phyloP scores from a whole-genome alignment of 106 monocot genomes.

The Posidonia australis region DNA sequence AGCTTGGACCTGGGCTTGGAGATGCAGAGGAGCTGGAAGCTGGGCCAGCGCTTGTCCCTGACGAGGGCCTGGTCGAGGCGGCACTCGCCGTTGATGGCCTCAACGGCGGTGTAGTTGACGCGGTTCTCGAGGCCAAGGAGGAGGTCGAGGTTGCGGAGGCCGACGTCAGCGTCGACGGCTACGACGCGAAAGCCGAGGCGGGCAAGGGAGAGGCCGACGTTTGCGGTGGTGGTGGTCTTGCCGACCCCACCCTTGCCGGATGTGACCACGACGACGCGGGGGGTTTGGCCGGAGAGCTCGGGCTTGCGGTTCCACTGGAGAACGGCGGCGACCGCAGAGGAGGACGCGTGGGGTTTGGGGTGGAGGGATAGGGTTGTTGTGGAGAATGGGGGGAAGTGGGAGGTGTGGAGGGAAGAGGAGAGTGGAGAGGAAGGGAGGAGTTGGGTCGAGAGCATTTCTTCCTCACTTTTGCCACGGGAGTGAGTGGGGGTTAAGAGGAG shows the following conservation, averaged over 20 bases:
- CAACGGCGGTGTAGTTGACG: constrained; percentile 61
- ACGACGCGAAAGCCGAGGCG: constrained; percentile 67
- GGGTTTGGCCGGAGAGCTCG: constrained; percentile 55
- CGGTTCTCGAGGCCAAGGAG: constrained; percentile 92
- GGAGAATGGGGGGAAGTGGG: constrained; percentile 2
- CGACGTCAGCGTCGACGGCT: constrained; percentile 75
- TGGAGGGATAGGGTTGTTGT: neutral
- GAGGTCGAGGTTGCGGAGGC: constrained; percentile 93
- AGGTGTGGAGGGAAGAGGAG: constrained; percentile 5
- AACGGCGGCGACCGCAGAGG: constrained; percentile 1
- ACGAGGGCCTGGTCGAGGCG: constrained; percentile 77
- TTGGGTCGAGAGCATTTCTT: neutral
- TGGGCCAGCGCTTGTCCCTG: constrained; percentile 51
- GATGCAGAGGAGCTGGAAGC: constrained; percentile 60
- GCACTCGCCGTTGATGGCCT: constrained; percentile 65
- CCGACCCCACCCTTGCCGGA: constrained; percentile 98
- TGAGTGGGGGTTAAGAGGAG: neutral
- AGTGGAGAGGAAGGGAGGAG: neutral
- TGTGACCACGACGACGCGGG: constrained; percentile 75
- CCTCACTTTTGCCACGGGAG: neutral
- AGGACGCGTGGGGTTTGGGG: neutral
- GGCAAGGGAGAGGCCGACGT: constrained; percentile 79
- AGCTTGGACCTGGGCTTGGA: constrained; percentile 67
- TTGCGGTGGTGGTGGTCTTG: constrained; percentile 94
- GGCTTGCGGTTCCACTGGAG: constrained; percentile 68